Base-by-base conservation (phyloP, 2,329 filamentous ascomycete genomes). In the Leptographium procerum region DNA sequence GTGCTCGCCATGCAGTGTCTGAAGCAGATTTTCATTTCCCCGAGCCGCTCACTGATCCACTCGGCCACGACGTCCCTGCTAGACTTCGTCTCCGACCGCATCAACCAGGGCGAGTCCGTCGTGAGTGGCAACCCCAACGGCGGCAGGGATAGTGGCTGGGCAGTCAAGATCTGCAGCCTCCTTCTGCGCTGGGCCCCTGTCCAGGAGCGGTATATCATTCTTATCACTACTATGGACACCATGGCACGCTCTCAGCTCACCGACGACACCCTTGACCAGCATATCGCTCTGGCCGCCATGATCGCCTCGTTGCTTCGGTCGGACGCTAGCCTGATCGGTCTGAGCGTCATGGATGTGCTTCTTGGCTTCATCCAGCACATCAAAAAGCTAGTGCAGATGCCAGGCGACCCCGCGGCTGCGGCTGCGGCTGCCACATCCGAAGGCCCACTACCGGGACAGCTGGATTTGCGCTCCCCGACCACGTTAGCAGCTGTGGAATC, bases 311-410 rank as follows among this genome's bases (percentile, higher is more conserved):
- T 97, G 11, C 76, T 99, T 52, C 86, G 87, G 56, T 96, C 92
- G 0, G 85, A 92, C 48, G 85, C 95, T 67, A 97, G 96, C 71
- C 79, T 97, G 68, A 96, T 99, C 61, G 94, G 94, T 1, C 77
- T 99, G 52, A 96, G 91, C 69, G 88, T 97, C 56, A 97, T 97
- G 85, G 94, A 99, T 69, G 86, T 97, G 22, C 76, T 97, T 31
- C 77, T 95, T 16, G 88, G 90, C 1, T 77, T 99, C 16, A 83
- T 96, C 62, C 86, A 89, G 63, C 90, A 95, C 68, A 87, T 92
- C 68, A 83, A 90, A 64, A 81, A 85, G 65, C 75, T 95, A 10
- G 78, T 96, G 16, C 87, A 89, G 66, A 78, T 89, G 60, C 75
- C 74, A 9, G 73, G 72, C 19, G 71, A 73, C 34, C 70, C 69